Conservation (phyloP, 169 alveolate species). For the Theileria annulata region DNA sequence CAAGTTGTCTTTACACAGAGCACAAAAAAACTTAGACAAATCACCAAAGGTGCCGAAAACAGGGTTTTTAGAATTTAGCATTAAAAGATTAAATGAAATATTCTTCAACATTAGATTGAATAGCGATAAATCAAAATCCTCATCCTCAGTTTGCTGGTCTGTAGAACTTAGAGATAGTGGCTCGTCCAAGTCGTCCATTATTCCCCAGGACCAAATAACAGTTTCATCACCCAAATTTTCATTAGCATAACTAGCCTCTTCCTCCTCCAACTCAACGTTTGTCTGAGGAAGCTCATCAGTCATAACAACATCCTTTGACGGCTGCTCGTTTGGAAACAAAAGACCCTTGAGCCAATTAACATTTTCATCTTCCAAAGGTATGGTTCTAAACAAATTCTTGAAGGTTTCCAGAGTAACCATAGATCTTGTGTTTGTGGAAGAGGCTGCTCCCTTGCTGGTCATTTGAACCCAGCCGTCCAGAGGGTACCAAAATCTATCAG, state of each 20-base stretch:
- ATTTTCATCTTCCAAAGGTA: neutral
- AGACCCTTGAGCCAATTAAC: constrained; percentile 32
- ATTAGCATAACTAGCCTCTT: neutral
- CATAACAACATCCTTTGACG: neutral
- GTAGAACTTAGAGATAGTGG: neutral
- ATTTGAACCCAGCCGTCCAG: constrained; percentile 43
- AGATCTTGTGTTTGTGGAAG: constrained; percentile 11
- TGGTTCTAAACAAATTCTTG: neutral
- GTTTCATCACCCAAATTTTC: constrained; percentile 6
- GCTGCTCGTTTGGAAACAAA: constrained; percentile 21
- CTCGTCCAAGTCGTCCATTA: constrained; percentile 15
- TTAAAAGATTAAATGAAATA: constrained; percentile 15
- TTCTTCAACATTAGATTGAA: constrained; percentile 26
- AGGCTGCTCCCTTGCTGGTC: constrained; percentile 9
- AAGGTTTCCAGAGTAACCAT: constrained; percentile 23
- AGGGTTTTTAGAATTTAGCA: constrained; percentile 3
- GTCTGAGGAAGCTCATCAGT: constrained; percentile 9
- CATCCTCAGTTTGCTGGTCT: neutral
- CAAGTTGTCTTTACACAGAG: constrained; percentile 37
- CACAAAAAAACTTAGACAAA: constrained; percentile 28
- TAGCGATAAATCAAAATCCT: neutral
- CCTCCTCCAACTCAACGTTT: neutral
- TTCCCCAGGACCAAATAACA: constrained; percentile 65
- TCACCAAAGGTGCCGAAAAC: constrained; percentile 27
- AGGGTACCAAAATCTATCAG: constrained; percentile 46